These are phyloP conservation scores for Colletotrichum australisinense DNA, from an alignment of 2,329 filamentous ascomycete genomes.

Conservation along the genomic window DNA sequence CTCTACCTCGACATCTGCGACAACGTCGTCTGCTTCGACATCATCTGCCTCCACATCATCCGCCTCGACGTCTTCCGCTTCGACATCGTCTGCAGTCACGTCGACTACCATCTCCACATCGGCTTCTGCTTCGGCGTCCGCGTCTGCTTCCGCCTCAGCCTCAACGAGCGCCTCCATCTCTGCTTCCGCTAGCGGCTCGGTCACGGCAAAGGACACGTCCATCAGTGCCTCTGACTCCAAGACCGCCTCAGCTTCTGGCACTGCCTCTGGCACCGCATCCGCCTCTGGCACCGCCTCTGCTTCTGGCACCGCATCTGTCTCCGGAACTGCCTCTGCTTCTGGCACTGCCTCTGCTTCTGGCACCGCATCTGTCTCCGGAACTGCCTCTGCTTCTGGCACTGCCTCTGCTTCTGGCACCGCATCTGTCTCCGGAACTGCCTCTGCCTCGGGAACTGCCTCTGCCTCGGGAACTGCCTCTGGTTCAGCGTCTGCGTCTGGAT, in stretches of 20 bases:
- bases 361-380: neutral
- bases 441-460: neutral
- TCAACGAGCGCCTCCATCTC: neutral
- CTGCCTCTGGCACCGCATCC: slow-evolving; percentile 18
- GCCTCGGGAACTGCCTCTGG: neutral
- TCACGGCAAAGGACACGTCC: neutral
- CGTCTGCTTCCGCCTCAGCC: slow-evolving; percentile 12
- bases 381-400: neutral
- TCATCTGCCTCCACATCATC: slow-evolving; percentile 46
- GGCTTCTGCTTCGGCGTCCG: slow-evolving; percentile 1
- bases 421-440: neutral
- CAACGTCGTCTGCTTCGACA: slow-evolving; percentile 40
- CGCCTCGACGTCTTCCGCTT: slow-evolving; percentile 47
- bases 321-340: neutral
- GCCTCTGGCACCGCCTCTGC: slow-evolving; percentile 1
- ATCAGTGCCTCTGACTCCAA: slow-evolving; percentile 42
- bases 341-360: neutral
- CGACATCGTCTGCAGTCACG: too few species aligned
- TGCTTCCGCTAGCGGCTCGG: neutral
- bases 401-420: neutral
- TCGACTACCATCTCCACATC: slow-evolving; percentile 33
- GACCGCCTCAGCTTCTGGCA: neutral
- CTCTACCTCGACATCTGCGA: neutral
- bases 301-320: neutral
- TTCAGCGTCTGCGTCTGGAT: slow-evolving; percentile 29